Conservation (phyloP, 2,329 filamentous ascomycete genomes). For the Penicillium expansum region DNA sequence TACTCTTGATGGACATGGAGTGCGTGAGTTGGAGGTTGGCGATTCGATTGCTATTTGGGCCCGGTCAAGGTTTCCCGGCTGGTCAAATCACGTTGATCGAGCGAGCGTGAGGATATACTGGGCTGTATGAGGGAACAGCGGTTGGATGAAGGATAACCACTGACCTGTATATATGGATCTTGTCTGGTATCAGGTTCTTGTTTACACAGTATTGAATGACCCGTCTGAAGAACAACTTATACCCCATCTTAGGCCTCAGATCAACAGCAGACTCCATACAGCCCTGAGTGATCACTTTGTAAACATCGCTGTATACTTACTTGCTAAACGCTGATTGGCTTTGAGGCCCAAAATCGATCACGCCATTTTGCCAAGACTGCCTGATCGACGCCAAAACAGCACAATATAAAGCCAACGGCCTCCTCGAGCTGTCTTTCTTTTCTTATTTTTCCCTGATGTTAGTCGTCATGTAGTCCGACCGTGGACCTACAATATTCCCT, state of each 20-base stretch:
- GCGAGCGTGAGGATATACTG: conserved; percentile 38
- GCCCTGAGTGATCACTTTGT: neutral
- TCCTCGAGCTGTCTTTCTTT: conserved; percentile 16
- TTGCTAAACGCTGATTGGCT: conserved; percentile 5
- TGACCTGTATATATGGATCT: neutral
- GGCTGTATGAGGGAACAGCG: conserved; percentile 27
- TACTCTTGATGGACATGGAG: conserved; percentile 37
- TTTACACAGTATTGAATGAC: neutral
- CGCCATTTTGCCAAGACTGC: conserved; percentile 37
- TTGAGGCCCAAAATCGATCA: conserved; percentile 21
- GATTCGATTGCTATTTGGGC: conserved; percentile 41
- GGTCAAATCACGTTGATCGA: conserved; percentile 35
- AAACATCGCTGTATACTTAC: neutral
- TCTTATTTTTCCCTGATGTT: neutral
- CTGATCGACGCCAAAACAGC: conserved; percentile 13
- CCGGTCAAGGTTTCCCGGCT: conserved; percentile 38
- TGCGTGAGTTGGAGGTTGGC: conserved; percentile 36
- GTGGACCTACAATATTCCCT: neutral
- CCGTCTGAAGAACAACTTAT: neutral
- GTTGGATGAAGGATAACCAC: neutral
- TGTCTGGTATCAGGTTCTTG: neutral
- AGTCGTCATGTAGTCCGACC: neutral
- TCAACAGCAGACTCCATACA: neutral
- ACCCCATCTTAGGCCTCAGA: neutral
- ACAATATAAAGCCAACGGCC: conserved; percentile 30